Conservation (phyloP, 306 rosid genomes). For the Trichosanthes cucumerina region DNA sequence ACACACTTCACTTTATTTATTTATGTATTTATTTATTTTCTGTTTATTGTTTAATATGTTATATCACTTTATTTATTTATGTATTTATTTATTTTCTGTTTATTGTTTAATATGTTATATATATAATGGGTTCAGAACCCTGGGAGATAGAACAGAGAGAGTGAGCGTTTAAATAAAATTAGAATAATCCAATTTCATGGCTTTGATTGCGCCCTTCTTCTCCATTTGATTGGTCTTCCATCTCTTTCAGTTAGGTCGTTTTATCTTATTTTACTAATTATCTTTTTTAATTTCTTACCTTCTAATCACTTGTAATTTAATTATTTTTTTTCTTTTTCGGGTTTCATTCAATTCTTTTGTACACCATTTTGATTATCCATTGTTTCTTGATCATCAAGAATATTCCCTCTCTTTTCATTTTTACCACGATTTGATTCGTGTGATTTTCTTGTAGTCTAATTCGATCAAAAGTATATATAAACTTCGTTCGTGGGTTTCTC, state of each 20-base stretch:
- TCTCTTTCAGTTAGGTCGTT: not conserved
- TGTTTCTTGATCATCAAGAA: not conserved
- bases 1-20: too few relatives aligned
- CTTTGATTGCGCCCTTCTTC: not conserved
- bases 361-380: not conserved
- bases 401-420: not conserved
- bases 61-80: too few relatives aligned
- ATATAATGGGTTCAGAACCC: not conserved
- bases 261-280: not conserved
- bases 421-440: not conserved
- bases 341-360: not conserved
- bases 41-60: not conserved
- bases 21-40: too few relatives aligned
- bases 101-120: not conserved
- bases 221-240: not conserved
- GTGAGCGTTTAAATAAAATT: not conserved
- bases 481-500: not conserved
- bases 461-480: not conserved
- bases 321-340: too few relatives aligned
- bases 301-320: too few relatives aligned
- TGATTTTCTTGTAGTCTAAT: not conserved
- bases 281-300: too few relatives aligned
- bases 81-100: not conserved
- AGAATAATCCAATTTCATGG: not conserved
- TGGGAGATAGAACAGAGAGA: not conserved